Conservation (phyloP, 306 rosid species). For the Vachellia pachyceras region DNA sequence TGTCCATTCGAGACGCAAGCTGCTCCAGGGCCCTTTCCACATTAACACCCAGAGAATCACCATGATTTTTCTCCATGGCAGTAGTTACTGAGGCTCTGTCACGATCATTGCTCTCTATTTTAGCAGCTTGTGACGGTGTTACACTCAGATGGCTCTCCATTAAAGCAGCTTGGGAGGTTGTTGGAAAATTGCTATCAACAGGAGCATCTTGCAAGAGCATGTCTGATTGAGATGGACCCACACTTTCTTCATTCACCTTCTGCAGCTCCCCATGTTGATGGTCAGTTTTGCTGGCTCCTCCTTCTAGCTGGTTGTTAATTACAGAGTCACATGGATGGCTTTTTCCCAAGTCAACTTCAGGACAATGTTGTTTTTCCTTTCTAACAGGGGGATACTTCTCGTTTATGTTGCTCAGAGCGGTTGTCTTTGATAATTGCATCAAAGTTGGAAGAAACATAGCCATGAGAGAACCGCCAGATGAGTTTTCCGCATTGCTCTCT, state of each 20-base stretch:
- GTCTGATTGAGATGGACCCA: slow-evolving; percentile 43
- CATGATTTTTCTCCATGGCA: slow-evolving; percentile 42
- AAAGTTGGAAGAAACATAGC: slow-evolving; percentile 81
- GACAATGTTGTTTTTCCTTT: slow-evolving; percentile 45
- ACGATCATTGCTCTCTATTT: slow-evolving; percentile 40
- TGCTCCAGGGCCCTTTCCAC: slow-evolving; percentile 61
- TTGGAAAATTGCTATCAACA: slow-evolving; percentile 43
- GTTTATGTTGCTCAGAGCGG: slow-evolving; percentile 40
- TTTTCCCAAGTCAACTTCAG: slow-evolving; percentile 39
- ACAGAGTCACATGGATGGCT: slow-evolving; percentile 42
- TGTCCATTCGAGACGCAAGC: slow-evolving; percentile 73
- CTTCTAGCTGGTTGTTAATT: slow-evolving; percentile 45
- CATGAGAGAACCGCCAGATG: slow-evolving; percentile 74
- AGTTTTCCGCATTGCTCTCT: slow-evolving; percentile 47
- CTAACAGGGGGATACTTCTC: slow-evolving; percentile 40
- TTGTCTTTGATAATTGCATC: slow-evolving; percentile 76
- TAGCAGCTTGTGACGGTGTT: slow-evolving; percentile 19
- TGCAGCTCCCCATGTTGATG: slow-evolving; percentile 45
- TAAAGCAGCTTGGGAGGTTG: slow-evolving; percentile 36
- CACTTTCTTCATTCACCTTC: slow-evolving; percentile 46
- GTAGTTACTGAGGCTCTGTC: slow-evolving; percentile 44
- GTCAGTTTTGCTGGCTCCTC: slow-evolving; percentile 40
- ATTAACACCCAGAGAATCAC: slow-evolving; percentile 31
- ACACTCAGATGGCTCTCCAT: slow-evolving; percentile 39
- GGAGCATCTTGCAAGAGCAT: slow-evolving; percentile 43